Evolutionary conservation across 495 filamentous ascomycete species (phyloP).

Genomic region (Aspergillus nidulans): DNA sequence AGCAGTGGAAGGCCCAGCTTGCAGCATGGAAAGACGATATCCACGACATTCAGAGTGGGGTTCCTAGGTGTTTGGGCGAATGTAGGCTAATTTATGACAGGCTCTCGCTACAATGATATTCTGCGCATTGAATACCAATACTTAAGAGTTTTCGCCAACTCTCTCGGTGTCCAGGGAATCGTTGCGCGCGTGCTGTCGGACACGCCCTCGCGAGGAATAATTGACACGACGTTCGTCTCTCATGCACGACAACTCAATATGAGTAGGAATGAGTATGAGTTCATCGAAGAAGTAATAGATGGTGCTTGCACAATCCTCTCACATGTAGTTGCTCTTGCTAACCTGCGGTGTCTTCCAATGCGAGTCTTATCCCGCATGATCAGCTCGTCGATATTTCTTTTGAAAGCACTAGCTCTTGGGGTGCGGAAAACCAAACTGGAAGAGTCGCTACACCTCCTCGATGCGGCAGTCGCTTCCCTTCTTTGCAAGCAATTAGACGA

Average conservation of each 20-base stretch:
- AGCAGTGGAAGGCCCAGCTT: constrained; percentile 27
- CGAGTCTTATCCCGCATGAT: constrained; percentile 36
- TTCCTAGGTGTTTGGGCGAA: neutral
- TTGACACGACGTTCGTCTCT: neutral
- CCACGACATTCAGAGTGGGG: constrained; percentile 9
- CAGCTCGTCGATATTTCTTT: constrained; percentile 34
- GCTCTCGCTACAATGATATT: constrained; percentile 7
- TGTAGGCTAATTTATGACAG: constrained; percentile 1
- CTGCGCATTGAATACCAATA: constrained; percentile 37
- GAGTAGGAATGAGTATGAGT: constrained; percentile 25
- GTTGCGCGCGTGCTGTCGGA: constrained; percentile 25
- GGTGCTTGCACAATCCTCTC: constrained; percentile 28
- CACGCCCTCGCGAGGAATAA: constrained; percentile 7
- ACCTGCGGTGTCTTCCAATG: constrained; percentile 31
- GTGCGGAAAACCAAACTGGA: constrained; percentile 29
- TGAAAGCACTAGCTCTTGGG: constrained; percentile 39
- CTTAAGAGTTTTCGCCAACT: constrained; percentile 33
- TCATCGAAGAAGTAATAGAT: constrained; percentile 39
- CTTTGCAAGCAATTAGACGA: constrained; percentile 31
- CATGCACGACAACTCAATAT: neutral
- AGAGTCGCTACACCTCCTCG: constrained; percentile 32
- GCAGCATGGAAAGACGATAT: constrained; percentile 22
- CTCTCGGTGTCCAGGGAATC: constrained; percentile 35
- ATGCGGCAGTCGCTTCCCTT: constrained; percentile 27
- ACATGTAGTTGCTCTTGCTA: constrained; percentile 15